Base-by-base conservation (phyloP, 1,139 yeast genomes). In the Yamadazyma atlantica region DNA sequence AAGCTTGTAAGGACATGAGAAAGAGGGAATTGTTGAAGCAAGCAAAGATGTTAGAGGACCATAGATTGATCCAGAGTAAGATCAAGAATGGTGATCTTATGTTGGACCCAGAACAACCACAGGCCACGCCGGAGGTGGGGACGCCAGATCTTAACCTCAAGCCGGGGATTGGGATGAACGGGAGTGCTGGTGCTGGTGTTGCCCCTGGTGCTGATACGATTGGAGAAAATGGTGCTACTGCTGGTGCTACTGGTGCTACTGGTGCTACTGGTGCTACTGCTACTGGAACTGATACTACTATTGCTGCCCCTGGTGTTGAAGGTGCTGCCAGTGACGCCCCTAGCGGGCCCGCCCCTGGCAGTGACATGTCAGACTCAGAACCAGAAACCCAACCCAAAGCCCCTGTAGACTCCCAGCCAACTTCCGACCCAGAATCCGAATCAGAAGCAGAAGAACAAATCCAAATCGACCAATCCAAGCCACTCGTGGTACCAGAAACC, bases 1-100 rank as follows among this genome's bases (percentile, higher is more conserved):
- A 75, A 40, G 87, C 90, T 35, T 92, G 97, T 66, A 82, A 76
- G 46, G 85, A 79, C 24, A 70, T 90, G 57, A 75, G 85, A 40
- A 72, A 66, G 37, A 74, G 97, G 44, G 97, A 90, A 54, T 54
- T 72, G 31, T 62, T 64, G 32, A 75, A 82, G 47, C 81, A 79
- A 44, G 64, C 66, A 32, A 62, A 72, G 39, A 68, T 71, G 41
- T 62, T 69, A 40, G 60, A 69, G 37, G 75, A 73, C 34, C 68
- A 65, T 42, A 49, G 55, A 35, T 48, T 60, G 32, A 53, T 65
- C 28, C 54, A 49, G 32, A 48, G 49, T 38, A 54, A 51, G 25
- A 39, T 37, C 8, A 28, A 30, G 24, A 17, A n/a, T 3, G 40
- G 38, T 12, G 43, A 43, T 22, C 15, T 35, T 14, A 19, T 23